Conservation (phyloP, 2,329 filamentous ascomycete genomes). For the Escovopsis sp. region DNA sequence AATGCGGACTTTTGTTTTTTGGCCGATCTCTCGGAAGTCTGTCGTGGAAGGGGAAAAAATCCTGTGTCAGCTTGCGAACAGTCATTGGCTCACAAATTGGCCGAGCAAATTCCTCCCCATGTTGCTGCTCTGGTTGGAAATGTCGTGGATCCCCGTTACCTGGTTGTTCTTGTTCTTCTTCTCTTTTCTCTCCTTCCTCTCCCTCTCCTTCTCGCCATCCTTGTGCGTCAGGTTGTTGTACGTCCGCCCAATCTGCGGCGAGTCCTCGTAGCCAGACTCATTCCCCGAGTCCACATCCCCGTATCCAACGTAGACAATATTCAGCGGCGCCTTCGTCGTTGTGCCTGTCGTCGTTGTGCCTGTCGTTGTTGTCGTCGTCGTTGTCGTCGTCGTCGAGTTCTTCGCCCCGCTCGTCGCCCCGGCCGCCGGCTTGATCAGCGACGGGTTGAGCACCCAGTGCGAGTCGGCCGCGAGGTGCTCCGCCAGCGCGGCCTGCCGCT, state of each 20-base stretch:
- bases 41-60: not conserved
- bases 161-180: too few relatives aligned
- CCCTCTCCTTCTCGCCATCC: too few relatives aligned
- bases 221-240: too few relatives aligned
- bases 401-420: too few relatives aligned
- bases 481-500: slow-evolving; percentile 44
- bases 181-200: not conserved
- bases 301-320: slow-evolving; percentile 44
- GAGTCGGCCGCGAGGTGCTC: slow-evolving; percentile 53
- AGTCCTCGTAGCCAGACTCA: slow-evolving; percentile 21
- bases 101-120: not conserved
- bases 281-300: slow-evolving; percentile 31
- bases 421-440: slow-evolving; percentile 11
- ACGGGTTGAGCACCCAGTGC: slow-evolving; percentile 56
- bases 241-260: slow-evolving; percentile 18
- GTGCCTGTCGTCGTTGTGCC: slow-evolving; percentile 4
- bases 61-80: slow-evolving; percentile 3
- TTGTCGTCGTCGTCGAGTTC: too few relatives aligned
- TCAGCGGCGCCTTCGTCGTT: slow-evolving; percentile 25
- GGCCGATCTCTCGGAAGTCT: not conserved
- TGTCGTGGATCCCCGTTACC: too few relatives aligned
- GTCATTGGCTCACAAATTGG: too few relatives aligned
- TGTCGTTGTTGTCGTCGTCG: too few relatives aligned
- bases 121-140: too few relatives aligned
- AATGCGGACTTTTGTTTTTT: not conserved